These are phyloP conservation scores for Phoenix roebelenii DNA, from an alignment of 176 grass and related monocot species.

Conservation along the genomic window DNA sequence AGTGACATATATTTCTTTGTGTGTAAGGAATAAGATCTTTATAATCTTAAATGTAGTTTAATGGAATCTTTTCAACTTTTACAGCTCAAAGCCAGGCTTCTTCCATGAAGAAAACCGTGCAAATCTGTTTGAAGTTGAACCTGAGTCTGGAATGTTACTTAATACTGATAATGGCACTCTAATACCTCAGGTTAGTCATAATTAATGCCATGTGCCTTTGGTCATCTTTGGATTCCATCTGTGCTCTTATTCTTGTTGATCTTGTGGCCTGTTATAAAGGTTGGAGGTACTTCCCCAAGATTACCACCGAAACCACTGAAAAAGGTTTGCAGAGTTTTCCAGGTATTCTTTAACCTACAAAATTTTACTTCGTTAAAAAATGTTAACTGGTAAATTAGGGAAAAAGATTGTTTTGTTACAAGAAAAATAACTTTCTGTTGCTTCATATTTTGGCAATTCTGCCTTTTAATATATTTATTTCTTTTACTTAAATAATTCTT, in stretches of 20 bases:
- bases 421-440: too few species aligned
- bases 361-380: background rate
- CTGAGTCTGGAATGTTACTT: slow-evolving; percentile 89
- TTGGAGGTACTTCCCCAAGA: slow-evolving; percentile 53
- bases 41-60: background rate
- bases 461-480: too few species aligned
- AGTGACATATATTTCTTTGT: slow-evolving; percentile 6
- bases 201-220: background rate
- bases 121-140: slow-evolving; percentile 89
- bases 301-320: slow-evolving; percentile 27
- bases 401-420: too few species aligned
- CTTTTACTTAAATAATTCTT: too few species aligned
- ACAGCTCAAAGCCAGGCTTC: slow-evolving; percentile 86
- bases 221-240: slow-evolving; percentile 7
- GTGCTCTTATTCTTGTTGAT: slow-evolving; percentile 19
- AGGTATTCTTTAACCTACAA: slow-evolving; percentile 38
- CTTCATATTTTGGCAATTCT: too few species aligned
- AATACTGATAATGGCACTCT: slow-evolving; percentile 55
- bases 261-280: slow-evolving; percentile 27
- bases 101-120: slow-evolving; percentile 93
- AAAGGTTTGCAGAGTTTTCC: slow-evolving; percentile 66
- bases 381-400: too few species aligned
- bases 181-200: slow-evolving; percentile 60
- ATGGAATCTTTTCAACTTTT: slow-evolving; percentile 15
- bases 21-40: slow-evolving; percentile 1